phyloP scores from a whole-genome alignment of 495 filamentous ascomycete genomes.

The Hyaloscypha variabilis region DNA sequence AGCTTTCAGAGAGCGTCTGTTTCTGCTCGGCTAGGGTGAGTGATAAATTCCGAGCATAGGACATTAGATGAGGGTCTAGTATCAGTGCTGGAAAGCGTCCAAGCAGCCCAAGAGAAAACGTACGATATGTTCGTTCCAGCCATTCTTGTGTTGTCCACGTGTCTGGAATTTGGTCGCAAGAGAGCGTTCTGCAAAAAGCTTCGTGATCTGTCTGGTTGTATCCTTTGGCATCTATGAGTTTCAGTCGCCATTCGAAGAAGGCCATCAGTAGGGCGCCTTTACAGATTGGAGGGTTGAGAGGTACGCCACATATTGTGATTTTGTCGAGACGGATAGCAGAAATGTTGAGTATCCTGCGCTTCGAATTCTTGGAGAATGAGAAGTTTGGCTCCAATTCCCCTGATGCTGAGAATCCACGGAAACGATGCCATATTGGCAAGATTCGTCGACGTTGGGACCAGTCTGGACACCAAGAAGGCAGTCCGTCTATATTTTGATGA shows the following conservation, averaged over 20 bases:
- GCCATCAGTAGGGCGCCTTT: conserved; percentile 34
- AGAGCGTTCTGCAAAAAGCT: conserved; percentile 34
- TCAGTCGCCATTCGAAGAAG: conserved; percentile 34
- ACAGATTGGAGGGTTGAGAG: conserved; percentile 27
- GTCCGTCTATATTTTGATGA: conserved; percentile 50
- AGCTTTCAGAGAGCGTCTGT: neutral
- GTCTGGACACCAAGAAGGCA: conserved; percentile 38
- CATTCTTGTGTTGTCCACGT: conserved; percentile 20
- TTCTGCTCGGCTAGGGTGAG: neutral
- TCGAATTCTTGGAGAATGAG: conserved; percentile 23
- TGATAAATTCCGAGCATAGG: neutral
- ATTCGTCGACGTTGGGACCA: conserved; percentile 34
- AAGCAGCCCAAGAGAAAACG: conserved; percentile 31
- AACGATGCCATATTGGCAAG: conserved; percentile 21
- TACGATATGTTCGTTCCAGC: conserved; percentile 27
- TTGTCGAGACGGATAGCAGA: conserved; percentile 33
- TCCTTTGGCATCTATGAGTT: conserved; percentile 19
- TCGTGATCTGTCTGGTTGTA: neutral
- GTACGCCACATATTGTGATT: conserved; percentile 26
- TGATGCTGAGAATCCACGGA: conserved; percentile 29
- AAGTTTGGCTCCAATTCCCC: conserved; percentile 20
- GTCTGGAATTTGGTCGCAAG: conserved; percentile 27
- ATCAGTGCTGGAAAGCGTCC: conserved; percentile 28
- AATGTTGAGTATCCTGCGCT: conserved; percentile 29
- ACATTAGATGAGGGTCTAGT: conserved; percentile 27